Evolutionary conservation across 148 eudicot genomes (phyloP).

Genomic region (Selenicereus undatus): DNA sequence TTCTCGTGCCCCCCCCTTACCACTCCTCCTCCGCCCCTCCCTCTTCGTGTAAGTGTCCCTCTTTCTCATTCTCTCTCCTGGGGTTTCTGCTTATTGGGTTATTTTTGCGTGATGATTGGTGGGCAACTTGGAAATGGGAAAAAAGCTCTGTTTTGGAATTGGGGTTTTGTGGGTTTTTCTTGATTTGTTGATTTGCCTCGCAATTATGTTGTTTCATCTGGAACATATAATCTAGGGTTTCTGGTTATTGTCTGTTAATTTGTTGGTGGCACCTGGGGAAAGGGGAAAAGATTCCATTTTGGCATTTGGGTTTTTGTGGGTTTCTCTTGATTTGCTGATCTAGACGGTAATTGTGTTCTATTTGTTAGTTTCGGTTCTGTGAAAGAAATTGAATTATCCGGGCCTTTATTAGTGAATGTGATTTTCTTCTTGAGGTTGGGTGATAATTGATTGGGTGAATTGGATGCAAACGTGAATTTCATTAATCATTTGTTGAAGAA

Average conservation of each 20-base stretch:
- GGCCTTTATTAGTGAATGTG: too few relatives aligned
- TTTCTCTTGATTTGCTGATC: too few relatives aligned
- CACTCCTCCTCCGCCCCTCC: constrained; percentile 28
- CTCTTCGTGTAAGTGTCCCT: constrained; percentile 29
- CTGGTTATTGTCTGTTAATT: not conserved
- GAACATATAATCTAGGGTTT: not conserved
- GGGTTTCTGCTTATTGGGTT: not conserved
- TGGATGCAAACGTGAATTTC: too few relatives aligned
- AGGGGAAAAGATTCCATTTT: too few relatives aligned
- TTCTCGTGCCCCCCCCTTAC: constrained; percentile 34
- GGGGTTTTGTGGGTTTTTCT: constrained; percentile 6
- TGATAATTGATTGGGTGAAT: too few relatives aligned
- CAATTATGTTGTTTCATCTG: not conserved
- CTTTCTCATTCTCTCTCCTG: not conserved
- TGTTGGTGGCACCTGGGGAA: too few relatives aligned
- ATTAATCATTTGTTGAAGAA: too few relatives aligned
- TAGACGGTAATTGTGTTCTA: too few relatives aligned
- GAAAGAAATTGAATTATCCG: too few relatives aligned
- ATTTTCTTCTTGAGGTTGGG: too few relatives aligned
- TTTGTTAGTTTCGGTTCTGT: too few relatives aligned
- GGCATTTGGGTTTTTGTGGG: too few relatives aligned
- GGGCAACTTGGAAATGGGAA: not conserved
- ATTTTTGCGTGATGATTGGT: not conserved
- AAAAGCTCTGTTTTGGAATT: not conserved
- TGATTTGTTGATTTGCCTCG: not conserved